Base-by-base conservation (phyloP, 352 stramenopile species). In the Elongisporangium senticosum region DNA sequence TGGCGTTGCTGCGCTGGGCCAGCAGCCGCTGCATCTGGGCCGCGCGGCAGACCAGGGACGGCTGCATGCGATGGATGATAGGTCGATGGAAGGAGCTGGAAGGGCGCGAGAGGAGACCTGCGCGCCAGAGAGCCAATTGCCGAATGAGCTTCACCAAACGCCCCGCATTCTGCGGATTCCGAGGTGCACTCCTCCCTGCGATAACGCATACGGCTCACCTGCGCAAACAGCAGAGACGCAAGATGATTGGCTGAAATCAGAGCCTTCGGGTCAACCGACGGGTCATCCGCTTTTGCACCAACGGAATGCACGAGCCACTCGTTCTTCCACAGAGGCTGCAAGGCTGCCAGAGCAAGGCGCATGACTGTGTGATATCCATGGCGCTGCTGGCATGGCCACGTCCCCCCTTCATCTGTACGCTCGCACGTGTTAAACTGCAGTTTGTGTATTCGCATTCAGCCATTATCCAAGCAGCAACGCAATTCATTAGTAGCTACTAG, bases 31-130 rank as follows among this genome's bases (percentile, higher is more conserved):
- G 33, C 33, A 43, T n/a, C 43, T 15, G n/a, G 15, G 53, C 47
- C 19, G 39, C 49, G 51, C 23, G 60, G 49, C 70, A 61, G 24
- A 62, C 58, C 52, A 68, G 43, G 51, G 47, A 57, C 49, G 70
- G 65, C 22, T 74, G 70, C 70, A 78, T 77, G 40, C 13, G 33
- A 17, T 17, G 57, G 11, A n/a, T 7, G 23, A 26, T 8, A 4
- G 14, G 53, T 26, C 7, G 15, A 39, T 17, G 22, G 20, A 22
- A 49, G 33, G 4, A 43, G 28, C 3, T 39, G 28, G 28, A 39
- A 39, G 33, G 11, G 33, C 33, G 33, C 33, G 10, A 11, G 33
- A 43, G 33, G 23, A 43, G 33, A 43, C 13, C 33, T 43, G 33
- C 33, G 33, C 33, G 33, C 33, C 33, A 43, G 50, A 39, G 22